Base-by-base conservation (phyloP, 225 moss, liverwort and hornwort genomes). In the Thuidium tamariscinum region DNA sequence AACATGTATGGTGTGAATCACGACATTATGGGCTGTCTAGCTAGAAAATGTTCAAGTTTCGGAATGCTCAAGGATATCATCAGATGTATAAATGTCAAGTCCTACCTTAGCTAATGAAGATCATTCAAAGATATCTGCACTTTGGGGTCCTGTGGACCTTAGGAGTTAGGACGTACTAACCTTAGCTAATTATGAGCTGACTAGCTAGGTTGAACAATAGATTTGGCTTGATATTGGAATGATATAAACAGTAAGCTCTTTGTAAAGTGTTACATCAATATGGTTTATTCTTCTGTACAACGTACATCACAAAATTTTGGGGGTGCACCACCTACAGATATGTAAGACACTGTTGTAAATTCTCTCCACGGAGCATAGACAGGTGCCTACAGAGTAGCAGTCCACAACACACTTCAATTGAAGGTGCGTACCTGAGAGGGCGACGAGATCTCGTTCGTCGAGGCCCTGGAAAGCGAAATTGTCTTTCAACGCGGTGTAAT, bases 351-450 rank as follows among this genome's bases (percentile, higher is more conserved):
- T 66, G 81, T 19, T 51, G n/a, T n/a, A 52, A 29, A 66, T 37
- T 23, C 42, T 80, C 34, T 69, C 32, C 56, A 32, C 32, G 30
- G 41, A 32, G 30, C 69, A 41, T 30, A 36, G 18, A 26, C 73
- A 44, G 22, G 63, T 30, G 29, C 51, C 22, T 10, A 21, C 30
- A 9, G 15, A 41, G 69, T 56, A 69, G 46, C 22, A 22, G 30
- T 62, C 23, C 21, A 30, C 10, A 10, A 22, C 22, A 77, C 20
- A 56, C 22, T 41, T 22, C 51, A 86, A 57, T 48, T 39, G 66
- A 36, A 49, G 48, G 46, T 79, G 85, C 85, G 37, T 85, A 89
- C 90, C 92, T 84, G 89, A 93, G 83, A 94, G 92, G 10, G 90
- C 81, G 59, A 94, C 42, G 49, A 94, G 92, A n/a, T 93, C 93